Evolutionary conservation across 306 rosid species (phyloP), one percentile per base, ranked within the genome.

Genomic region (Acacia acuminata): DNA sequence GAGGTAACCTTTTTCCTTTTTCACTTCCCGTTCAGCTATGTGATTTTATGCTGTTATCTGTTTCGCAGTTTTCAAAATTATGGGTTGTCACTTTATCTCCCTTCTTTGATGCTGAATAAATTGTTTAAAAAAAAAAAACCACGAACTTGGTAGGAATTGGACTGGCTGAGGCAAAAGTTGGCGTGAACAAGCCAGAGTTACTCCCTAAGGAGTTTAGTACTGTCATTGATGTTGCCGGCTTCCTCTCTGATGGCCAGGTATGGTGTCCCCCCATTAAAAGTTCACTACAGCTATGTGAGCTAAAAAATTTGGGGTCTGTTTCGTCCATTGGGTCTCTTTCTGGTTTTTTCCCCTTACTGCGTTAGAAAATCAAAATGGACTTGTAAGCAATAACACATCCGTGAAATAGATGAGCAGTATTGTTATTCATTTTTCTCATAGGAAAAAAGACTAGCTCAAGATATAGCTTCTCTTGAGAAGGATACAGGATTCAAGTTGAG

Each of bases 181-280:
- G 98, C 15, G 98, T 93, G 25, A 93, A 94, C 88, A 94, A 96
- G 81, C 99, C 99, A 10, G 94, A 93, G 84, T 79, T 96, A 91
- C 98, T 96, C 74, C 99, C 99, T 16, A 89, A 89, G 81, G 93
- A 90, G 61, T 94, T 92, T 67, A 93, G 68, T 34, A 82, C 97
- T 10, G 97, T 96, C 84, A 88, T 96, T 86, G 99, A 96, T 84
- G 99, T 93, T n/a, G 99, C 98, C 1, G 97, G 99, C 8, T 96
- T 93, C 87, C 98, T 96, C 81, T 92, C 99, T 16, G 97, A 92
- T 78, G 99, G 99, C 64, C 99, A 93, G 94, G 99, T 93, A 16
- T 75, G 47, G 22, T 84, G 60, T 83, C 60, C 70, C 56, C 17
- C 22, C 44, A 40, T 55, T 3, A 7, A 8, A n/a, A 64, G 5